Base-by-base conservation (phyloP, 106 monocot species). In the Posidonia australis region DNA sequence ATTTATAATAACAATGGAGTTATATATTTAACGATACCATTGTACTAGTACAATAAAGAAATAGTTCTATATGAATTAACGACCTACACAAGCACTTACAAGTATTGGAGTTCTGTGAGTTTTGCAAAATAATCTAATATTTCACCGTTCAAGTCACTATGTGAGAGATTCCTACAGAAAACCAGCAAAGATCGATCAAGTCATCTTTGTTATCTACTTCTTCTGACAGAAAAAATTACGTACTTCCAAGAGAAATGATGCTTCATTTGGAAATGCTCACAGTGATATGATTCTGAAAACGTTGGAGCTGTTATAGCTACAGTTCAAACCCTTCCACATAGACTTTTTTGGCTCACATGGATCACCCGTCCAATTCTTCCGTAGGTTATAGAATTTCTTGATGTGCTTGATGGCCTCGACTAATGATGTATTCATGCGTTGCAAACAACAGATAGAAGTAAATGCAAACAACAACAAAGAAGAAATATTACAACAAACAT, bases 301-400 rank as follows among this genome's bases (percentile, higher is more conserved):
- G 16, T 9, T 44, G 20, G 54, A 29, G 44, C 12, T 45, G 26
- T 44, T 44, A 56, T 54, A 57, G 19, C 28, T 54, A 20, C 69
- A 69, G 17, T 24, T 69, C 16, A 69, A 58, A 9, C 69, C 69
- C 17, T 69, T 57, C 69, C 69, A 69, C 19, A 22, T 26, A 29
- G 17, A 59, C 43, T 30, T 13, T 4, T 2, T 22, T 16, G 69
- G 57, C 57, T 19, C 56, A 45, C 69, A 69, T 16, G 69, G 69
- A 58, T 69, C 69, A 45, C 69, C 69, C 21, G 26, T 69, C 69
- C 69, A 69, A 43, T 69, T 44, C 42, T 42, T 69, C 16, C 46
- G 17, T 11, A 69, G 4, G 20, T 69, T 42, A 30, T 32, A 69
- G 23, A 21, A 56, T 0, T 18, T 28, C 58, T 58, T 69, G 56